Evolutionary conservation across 2,329 filamentous ascomycete species (phyloP).

Genomic region (Venturia carpophila): DNA sequence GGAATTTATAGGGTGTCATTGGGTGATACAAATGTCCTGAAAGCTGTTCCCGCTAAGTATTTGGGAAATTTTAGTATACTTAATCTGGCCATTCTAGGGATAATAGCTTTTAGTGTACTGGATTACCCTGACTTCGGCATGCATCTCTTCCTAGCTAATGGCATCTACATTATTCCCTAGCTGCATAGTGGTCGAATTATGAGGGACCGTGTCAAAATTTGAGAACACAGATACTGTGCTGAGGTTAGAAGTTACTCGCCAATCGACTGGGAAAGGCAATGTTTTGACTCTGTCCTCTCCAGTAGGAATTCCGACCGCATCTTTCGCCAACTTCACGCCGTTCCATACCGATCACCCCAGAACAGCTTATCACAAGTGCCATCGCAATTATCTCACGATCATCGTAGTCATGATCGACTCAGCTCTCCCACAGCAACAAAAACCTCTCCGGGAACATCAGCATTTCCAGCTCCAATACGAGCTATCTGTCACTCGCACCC

Average conservation of each 20-base stretch:
- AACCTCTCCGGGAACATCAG: neutral
- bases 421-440: neutral
- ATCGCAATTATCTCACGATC: neutral
- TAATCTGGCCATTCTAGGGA: too few species aligned
- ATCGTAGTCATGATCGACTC: neutral
- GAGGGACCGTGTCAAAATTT: neutral
- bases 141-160: neutral
- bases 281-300: neutral
- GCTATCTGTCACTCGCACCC: neutral
- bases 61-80: neutral
- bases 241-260: neutral
- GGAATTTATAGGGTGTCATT: neutral
- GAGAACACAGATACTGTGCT: neutral
- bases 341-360: neutral
- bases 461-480: neutral
- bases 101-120: neutral
- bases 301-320: neutral
- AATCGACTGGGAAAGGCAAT: neutral
- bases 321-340: neutral
- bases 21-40: neutral
- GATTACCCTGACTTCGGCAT: neutral
- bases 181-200: neutral
- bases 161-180: neutral
- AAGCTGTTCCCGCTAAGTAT: neutral
- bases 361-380: neutral